phyloP scores from a whole-genome alignment of 176 grass and related monocot species.

The Aegilops bicornis region DNA sequence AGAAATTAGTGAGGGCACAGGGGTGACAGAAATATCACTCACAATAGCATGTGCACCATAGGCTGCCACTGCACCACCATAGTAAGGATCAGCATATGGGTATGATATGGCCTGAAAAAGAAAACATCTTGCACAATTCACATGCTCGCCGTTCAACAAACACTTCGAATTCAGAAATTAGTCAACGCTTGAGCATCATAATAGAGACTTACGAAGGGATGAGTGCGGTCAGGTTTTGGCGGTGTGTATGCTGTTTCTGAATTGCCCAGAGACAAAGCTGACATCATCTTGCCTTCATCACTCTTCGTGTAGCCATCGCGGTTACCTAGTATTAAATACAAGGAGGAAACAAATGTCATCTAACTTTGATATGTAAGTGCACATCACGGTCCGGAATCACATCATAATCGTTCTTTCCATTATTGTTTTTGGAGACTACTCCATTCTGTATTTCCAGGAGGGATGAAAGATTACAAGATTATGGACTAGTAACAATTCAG shows the following conservation, averaged over 20 bases:
- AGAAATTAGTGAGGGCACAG: constrained; percentile 19
- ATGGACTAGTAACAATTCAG: constrained; percentile 14
- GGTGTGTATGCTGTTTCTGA: constrained; percentile 48
- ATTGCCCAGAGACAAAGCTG: constrained; percentile 66
- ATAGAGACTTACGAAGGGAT: constrained; percentile 60
- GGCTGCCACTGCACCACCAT: constrained; percentile 50
- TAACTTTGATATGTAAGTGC: background rate
- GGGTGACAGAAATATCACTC: constrained; percentile 33
- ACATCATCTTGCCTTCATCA: constrained; percentile 68
- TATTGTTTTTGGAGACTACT: background rate
- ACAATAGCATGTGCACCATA: constrained; percentile 71
- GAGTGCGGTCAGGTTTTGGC: constrained; percentile 57
- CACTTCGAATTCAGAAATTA: constrained; percentile 14
- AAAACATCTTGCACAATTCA: constrained; percentile 31
- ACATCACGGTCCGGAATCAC: background rate
- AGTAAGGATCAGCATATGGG: constrained; percentile 75
- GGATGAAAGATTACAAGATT: constrained; percentile 2
- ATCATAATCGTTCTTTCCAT: background rate
- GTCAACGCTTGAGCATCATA: background rate
- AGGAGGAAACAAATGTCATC: constrained; percentile 26
- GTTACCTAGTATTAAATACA: constrained; percentile 44
- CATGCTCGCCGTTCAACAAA: constrained; percentile 12
- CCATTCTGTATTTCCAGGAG: background rate
- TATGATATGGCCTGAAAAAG: constrained; percentile 73
- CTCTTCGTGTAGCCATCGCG: constrained; percentile 43